These are phyloP conservation scores for Phalaenopsis aphrodite DNA, from an alignment of 106 monocot species.

Conservation along the genomic window DNA sequence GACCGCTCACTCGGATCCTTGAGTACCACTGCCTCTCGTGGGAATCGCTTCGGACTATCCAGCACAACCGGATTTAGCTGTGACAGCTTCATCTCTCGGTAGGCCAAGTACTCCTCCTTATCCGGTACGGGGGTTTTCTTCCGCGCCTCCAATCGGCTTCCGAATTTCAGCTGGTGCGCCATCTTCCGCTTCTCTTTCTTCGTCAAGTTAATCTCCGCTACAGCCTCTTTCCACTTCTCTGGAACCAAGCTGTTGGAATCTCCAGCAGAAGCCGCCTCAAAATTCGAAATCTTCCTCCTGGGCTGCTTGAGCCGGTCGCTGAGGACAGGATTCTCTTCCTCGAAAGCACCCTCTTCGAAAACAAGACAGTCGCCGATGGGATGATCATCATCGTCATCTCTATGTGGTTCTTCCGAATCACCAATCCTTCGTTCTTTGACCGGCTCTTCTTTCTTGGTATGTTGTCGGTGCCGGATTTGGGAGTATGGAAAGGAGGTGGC, in stretches of 20 bases:
- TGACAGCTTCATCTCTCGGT: constrained; percentile 43
- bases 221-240: constrained; percentile 70
- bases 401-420: constrained; percentile 3
- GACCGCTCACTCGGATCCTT: not conserved
- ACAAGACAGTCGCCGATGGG: constrained; percentile 86
- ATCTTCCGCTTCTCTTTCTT: constrained; percentile 91
- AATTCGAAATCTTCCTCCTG: constrained; percentile 3
- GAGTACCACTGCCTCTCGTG: not conserved
- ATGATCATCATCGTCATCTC: constrained; percentile 31
- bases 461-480: constrained; percentile 6
- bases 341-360: constrained; percentile 90
- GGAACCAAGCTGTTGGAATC: constrained; percentile 51
- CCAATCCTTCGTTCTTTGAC: not conserved
- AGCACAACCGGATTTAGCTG: constrained; percentile 64
- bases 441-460: not conserved
- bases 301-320: not conserved
- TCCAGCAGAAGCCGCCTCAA: not conserved
- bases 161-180: constrained; percentile 61
- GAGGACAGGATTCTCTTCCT: constrained; percentile 23
- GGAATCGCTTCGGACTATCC: constrained; percentile 33
- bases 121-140: constrained; percentile 29
- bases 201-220: constrained; percentile 59
- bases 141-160: constrained; percentile 53
- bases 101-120: constrained; percentile 59
- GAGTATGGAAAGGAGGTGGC: constrained; percentile 15